phyloP scores from a whole-genome alignment of 345 rosid species.

The Hibiscus tridactylites region DNA sequence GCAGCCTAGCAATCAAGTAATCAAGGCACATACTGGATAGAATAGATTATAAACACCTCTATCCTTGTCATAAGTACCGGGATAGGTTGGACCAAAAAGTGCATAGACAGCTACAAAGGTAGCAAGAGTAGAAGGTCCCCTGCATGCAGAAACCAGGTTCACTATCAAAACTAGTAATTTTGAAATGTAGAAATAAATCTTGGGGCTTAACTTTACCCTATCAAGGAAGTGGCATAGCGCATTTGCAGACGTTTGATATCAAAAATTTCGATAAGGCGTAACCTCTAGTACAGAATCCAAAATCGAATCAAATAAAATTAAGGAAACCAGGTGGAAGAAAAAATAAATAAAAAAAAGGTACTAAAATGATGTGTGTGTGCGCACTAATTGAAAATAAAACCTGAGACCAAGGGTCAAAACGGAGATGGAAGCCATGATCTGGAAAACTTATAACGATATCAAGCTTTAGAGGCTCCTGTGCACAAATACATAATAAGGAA shows the following conservation, averaged over 20 bases:
- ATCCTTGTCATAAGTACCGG: conserved; percentile 84
- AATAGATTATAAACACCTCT: conserved; percentile 82
- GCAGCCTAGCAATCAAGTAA: neutral
- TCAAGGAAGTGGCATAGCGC: conserved; percentile 74
- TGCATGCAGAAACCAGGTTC: conserved; percentile 16
- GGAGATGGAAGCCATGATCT: conserved; percentile 94
- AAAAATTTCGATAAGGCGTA: conserved; percentile 83
- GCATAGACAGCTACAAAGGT: conserved; percentile 94
- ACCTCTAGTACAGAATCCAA: conserved; percentile 47
- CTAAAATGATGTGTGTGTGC: neutral
- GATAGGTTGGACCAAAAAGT: conserved; percentile 93
- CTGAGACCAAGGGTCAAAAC: conserved; percentile 99
- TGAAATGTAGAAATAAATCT: neutral
- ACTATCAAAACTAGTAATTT: neutral
- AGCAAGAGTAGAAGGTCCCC: conserved; percentile 81
- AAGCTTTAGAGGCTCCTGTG: conserved; percentile 78
- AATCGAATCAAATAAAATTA: conserved; percentile 7
- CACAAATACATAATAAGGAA: conserved; percentile 2
- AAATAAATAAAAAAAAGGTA: neutral
- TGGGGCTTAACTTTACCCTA: conserved; percentile 53
- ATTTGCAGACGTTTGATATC: conserved; percentile 91
- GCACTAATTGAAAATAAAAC: conserved; percentile 22
- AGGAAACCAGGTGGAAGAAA: neutral
- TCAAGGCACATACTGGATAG: conserved; percentile 62
- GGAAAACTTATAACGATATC: conserved; percentile 93